These are phyloP conservation scores for Ampelocalamus luodianensis DNA, from an alignment of 176 grass and related monocot species.

Conservation along the genomic window DNA sequence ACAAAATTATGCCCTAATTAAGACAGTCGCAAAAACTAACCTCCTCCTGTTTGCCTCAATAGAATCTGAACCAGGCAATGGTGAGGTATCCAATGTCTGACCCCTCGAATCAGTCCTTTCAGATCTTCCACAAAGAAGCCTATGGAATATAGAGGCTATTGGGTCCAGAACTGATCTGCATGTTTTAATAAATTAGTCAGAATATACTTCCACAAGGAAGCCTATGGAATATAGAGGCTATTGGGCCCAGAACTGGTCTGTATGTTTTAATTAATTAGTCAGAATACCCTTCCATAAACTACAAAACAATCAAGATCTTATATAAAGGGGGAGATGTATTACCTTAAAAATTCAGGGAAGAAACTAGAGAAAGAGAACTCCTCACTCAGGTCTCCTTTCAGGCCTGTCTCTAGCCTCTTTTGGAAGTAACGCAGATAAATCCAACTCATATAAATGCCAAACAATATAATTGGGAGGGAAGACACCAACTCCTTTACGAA, in stretches of 20 bases:
- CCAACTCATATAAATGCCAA: slow-evolving; percentile 98
- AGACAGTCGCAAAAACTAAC: slow-evolving; percentile 46
- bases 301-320: slow-evolving; percentile 8
- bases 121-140: slow-evolving; percentile 86
- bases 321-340: slow-evolving; percentile 14
- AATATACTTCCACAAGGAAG: slow-evolving; percentile 68
- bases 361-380: slow-evolving; percentile 97
- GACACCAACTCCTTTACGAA: slow-evolving; percentile 67
- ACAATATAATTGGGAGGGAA: slow-evolving; percentile 80
- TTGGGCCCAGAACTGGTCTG: slow-evolving; percentile 63
- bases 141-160: slow-evolving; percentile 82
- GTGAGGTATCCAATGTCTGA: slow-evolving; percentile 61
- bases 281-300: slow-evolving; percentile 1
- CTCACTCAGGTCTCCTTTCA: slow-evolving; percentile 95
- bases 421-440: slow-evolving; percentile 98
- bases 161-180: slow-evolving; percentile 85
- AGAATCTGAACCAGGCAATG: slow-evolving; percentile 85
- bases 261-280: slow-evolving; percentile 22
- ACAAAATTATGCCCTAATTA: slow-evolving; percentile 17
- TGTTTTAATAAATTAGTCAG: slow-evolving; percentile 11
- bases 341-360: slow-evolving; percentile 95
- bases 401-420: slow-evolving; percentile 81
- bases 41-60: slow-evolving; percentile 90
- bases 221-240: slow-evolving; percentile 70
- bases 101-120: slow-evolving; percentile 64